These are phyloP conservation scores for Sporobolus alterniflorus DNA, from an alignment of 202 grass and related monocot species.

Conservation along the genomic window DNA sequence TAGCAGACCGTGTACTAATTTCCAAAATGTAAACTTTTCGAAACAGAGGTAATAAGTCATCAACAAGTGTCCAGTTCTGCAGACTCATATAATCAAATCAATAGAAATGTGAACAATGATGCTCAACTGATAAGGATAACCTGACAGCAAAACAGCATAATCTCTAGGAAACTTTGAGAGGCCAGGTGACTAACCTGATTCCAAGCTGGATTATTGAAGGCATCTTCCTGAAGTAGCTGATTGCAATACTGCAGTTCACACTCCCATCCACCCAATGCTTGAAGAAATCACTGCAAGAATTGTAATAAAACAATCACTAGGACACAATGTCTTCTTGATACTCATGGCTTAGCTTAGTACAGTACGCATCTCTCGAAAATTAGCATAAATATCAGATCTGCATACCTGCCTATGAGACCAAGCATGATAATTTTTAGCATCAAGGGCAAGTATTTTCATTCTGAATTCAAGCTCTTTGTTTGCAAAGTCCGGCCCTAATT, in stretches of 20 bases:
- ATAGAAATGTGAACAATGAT: neutral
- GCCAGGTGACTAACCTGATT: constrained; percentile 71
- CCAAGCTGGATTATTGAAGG: constrained; percentile 99
- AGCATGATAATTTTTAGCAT: constrained; percentile 97
- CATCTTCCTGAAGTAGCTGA: constrained; percentile 80
- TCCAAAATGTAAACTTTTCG: neutral
- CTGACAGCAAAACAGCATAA: neutral
- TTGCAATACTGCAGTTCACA: constrained; percentile 79
- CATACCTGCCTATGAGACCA: constrained; percentile 98
- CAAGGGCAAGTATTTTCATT: constrained; percentile 59
- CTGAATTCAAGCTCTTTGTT: constrained; percentile 84
- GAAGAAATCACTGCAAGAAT: constrained; percentile 83
- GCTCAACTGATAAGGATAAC: constrained; percentile 6
- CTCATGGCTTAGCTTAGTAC: constrained; percentile 2
- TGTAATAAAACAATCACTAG: constrained; percentile 33
- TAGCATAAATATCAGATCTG: constrained; percentile 2
- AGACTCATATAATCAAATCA: neutral
- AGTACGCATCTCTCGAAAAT: neutral
- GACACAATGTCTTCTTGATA: neutral
- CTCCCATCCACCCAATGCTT: constrained; percentile 94
- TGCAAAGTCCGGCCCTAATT: constrained; percentile 77
- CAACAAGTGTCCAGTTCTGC: neutral
- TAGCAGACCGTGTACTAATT: neutral
- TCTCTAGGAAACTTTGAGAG: neutral
- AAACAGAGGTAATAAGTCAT: constrained; percentile 15